phyloP scores from a whole-genome alignment of 2,329 filamentous ascomycete genomes.

The Hirsutella rhossiliensis region DNA sequence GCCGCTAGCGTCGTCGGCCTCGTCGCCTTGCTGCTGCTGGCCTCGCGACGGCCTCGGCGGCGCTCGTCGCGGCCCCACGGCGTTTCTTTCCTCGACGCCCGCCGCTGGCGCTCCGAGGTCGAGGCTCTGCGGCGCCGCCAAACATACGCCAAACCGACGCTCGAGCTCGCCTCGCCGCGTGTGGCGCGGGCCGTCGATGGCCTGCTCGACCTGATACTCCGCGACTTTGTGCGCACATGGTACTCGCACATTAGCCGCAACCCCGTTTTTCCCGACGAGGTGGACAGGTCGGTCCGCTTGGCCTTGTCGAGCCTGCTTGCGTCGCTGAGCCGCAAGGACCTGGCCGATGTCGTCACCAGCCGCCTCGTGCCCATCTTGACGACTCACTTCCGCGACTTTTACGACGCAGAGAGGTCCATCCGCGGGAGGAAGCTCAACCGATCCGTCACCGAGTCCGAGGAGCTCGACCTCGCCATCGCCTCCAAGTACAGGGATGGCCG shows the following conservation, averaged over 20 bases:
- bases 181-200: slow-evolving; percentile 73
- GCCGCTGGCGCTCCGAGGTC: slow-evolving; percentile 59
- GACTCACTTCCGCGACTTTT: slow-evolving; percentile 78
- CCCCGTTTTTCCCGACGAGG: slow-evolving; percentile 70
- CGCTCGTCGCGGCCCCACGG: slow-evolving; percentile 25
- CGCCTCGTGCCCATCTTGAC: slow-evolving; percentile 82
- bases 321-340: slow-evolving; percentile 61
- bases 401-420: slow-evolving; percentile 77
- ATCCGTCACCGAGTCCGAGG: slow-evolving; percentile 89
- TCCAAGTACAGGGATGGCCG: slow-evolving; percentile 82
- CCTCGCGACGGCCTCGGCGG: slow-evolving; percentile 36
- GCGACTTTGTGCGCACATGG: slow-evolving; percentile 83
- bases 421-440: slow-evolving; percentile 79
- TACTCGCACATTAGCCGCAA: slow-evolving; percentile 76
- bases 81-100: slow-evolving; percentile 47
- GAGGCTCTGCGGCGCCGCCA: slow-evolving; percentile 52
- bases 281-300: slow-evolving; percentile 67
- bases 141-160: slow-evolving; percentile 52
- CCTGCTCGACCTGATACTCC: slow-evolving; percentile 61
- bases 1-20: slow-evolving; percentile 42
- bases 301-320: slow-evolving; percentile 62
- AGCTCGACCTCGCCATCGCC: slow-evolving; percentile 92
- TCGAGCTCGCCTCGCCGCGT: slow-evolving; percentile 65
- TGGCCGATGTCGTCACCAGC: slow-evolving; percentile 73
- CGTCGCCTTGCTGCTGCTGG: slow-evolving; percentile 41